Evolutionary conservation across 257 asterid genomes (phyloP), one percentile per base, ranked within the genome.

Genomic region (Rauvolfia tetraphylla): DNA sequence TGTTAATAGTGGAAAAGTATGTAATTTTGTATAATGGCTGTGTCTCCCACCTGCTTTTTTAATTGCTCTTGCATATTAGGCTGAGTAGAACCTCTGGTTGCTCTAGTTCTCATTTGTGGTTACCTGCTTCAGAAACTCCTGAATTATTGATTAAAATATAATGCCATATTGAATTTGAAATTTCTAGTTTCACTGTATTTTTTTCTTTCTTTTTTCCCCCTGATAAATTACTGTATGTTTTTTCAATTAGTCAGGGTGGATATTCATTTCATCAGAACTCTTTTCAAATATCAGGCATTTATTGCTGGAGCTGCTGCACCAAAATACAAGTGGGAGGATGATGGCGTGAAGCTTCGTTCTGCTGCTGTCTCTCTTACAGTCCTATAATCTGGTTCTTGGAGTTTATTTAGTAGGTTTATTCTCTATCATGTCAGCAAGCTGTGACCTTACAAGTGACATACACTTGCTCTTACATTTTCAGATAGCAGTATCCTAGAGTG

Each of bases 221-320:
- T n/a, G n/a, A n/a, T n/a, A n/a, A n/a, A n/a, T n/a, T 13, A 22
- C 23, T 15, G 7, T 46, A n/a, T 48, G 58, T 10, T 17, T 4
- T 27, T 72, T 76, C 9, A 57, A 22, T 51, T 33, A 59, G 71
- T 61, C 34, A 18, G 1, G 20, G 33, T 59, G 14, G 25, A 20
- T 17, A 33, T 53, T 65, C 36, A 13, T 66, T 53, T 38, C 58
- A 51, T 33, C 41, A 25, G 42, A 20, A 46, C 1, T 68, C 63
- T 51, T 73, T 36, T 48, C 33, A 36, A 66, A 38, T 57, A 33
- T 74, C 62, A 94, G 98, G 96, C 89, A 58, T 77, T 87, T 62
- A 81, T 92, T 73, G 98, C 96, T 33, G 97, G 96, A 76, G 97
- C 93, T 71, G 83, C 92, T 61, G 98, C 98, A 18, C 97, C 98